These are phyloP conservation scores for Pythium phragmitis DNA, from an alignment of 352 stramenopile species.

Conservation along the genomic window DNA sequence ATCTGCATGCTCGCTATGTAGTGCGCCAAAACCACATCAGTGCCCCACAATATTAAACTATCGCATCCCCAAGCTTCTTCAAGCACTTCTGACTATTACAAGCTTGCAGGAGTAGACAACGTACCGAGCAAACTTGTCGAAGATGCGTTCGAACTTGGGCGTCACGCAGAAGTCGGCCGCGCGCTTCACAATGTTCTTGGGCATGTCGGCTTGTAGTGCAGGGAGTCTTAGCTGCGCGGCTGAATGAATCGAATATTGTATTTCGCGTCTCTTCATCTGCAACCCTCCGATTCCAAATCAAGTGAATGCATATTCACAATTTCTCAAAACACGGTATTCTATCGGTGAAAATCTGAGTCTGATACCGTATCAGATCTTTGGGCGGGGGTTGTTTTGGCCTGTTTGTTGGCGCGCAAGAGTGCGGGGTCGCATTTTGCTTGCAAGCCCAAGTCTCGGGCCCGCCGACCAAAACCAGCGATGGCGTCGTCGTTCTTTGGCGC, in stretches of 20 bases:
- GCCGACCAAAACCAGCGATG: not conserved
- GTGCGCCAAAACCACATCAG: not conserved
- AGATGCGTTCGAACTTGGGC: conserved; percentile 73
- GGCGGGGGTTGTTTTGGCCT: not conserved
- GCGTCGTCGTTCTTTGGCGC: conserved; percentile 22
- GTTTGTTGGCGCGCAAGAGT: conserved; percentile 4
- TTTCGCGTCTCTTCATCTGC: not conserved
- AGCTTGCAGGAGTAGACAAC: not conserved
- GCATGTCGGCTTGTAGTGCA: conserved; percentile 28
- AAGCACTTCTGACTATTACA: not conserved
- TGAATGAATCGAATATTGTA: not conserved
- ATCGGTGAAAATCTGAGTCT: conserved; percentile 1
- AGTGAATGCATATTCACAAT: not conserved
- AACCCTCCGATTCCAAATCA: not conserved
- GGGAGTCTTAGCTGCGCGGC: not conserved
- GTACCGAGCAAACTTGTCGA: conserved; percentile 73
- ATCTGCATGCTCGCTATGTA: conserved; percentile 52
- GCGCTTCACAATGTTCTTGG: conserved; percentile 56
- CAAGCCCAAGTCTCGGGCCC: not conserved
- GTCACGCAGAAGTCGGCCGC: conserved; percentile 69
- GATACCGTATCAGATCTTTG: not conserved
- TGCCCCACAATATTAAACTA: not conserved
- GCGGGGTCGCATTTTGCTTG: not conserved
- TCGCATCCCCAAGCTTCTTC: not conserved
- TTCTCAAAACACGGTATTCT: not conserved